Base-by-base conservation (phyloP, 257 asterid species). In the Cruciata laevipes region DNA sequence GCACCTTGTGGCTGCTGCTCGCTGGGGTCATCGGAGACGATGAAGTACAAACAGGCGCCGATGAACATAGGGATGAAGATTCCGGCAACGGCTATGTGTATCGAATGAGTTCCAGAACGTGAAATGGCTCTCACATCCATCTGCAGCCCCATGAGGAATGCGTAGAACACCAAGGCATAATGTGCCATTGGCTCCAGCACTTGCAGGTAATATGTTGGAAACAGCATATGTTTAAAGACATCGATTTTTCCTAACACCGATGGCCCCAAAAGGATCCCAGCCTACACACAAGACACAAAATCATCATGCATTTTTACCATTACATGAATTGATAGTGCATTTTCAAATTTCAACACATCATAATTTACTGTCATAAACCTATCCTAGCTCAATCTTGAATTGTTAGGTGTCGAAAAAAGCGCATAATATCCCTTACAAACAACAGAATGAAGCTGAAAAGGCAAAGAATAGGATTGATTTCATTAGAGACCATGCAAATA, bases 121-220 rank as follows among this genome's bases (percentile, higher is more conserved):
- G 68, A 30, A 16, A 88, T 67, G 1, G 88, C 80, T 69, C 70
- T 71, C 7, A 84, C 68, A 20, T 94, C 97, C 93, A 84, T 83
- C 65, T 86, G 87, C 31, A 90, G 63, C 33, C 97, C 99, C 64
- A 79, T 75, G 8, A 94, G 85, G 79, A 94, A 88, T 44, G 96
- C 96, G 51, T 82, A 85, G 68, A 74, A 81, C 6, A 80, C 79
- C 16, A 94, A 77, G 77, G 95, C 76, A 24, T 90, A 65, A 61
- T 94, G 99, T 24, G 96, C 96, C 87, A 94, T 82, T 55, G 96
- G 95, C 86, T 94, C 97, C 60, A 94, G 52, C 3, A 83, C 73
- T 63, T 69, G 75, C 76, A 85, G 83, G 6, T 89, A 79, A 62
- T 82, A 90, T 57, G 67, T 80, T 20, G 97, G 97, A 79, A 88